These are phyloP conservation scores for Irpex lacteus DNA, from an alignment of 1,284 basidiomycete genomes.

Conservation along the genomic window DNA sequence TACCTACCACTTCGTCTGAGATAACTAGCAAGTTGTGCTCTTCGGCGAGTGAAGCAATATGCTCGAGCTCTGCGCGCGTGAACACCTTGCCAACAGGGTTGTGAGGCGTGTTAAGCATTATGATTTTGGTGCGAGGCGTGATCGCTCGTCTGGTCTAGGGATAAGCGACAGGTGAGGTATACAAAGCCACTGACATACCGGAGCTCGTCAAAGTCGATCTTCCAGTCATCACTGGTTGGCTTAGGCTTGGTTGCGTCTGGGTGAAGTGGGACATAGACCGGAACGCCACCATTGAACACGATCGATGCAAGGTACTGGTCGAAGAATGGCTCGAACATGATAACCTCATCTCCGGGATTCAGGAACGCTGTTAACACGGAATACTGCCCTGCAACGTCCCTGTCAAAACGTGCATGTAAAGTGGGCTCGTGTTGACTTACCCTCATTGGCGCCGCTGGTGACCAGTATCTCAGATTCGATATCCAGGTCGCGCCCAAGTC, in stretches of 20 bases:
- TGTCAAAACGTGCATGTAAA: background rate
- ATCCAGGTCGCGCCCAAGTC: slow-evolving; percentile 74
- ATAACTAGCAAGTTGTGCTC: slow-evolving; percentile 94
- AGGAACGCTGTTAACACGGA: slow-evolving; percentile 88
- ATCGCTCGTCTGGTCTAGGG: slow-evolving; percentile 60
- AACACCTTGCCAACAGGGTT: slow-evolving; percentile 98
- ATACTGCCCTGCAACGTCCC: slow-evolving; percentile 68
- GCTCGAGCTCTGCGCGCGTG: slow-evolving; percentile 76
- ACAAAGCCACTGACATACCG: slow-evolving; percentile 43
- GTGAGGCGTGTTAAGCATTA: slow-evolving; percentile 94
- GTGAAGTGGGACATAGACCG: slow-evolving; percentile 93
- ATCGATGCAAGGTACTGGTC: slow-evolving; percentile 95
- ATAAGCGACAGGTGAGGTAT: background rate
- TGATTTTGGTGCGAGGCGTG: slow-evolving; percentile 86
- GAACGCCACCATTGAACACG: slow-evolving; percentile 90
- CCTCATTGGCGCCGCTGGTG: slow-evolving; percentile 95
- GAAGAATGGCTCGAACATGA: slow-evolving; percentile 98
- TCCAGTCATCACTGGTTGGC: slow-evolving; percentile 81
- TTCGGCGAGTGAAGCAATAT: slow-evolving; percentile 84
- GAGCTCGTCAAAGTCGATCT: slow-evolving; percentile 82
- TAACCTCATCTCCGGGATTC: slow-evolving; percentile 92
- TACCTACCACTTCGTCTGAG: slow-evolving; percentile 90
- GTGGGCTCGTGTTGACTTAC: slow-evolving; percentile 36
- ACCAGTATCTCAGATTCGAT: slow-evolving; percentile 89
- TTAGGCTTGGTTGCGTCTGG: slow-evolving; percentile 65